phyloP scores from a whole-genome alignment of 2,329 filamentous ascomycete species.

The Alternaria dauci region DNA sequence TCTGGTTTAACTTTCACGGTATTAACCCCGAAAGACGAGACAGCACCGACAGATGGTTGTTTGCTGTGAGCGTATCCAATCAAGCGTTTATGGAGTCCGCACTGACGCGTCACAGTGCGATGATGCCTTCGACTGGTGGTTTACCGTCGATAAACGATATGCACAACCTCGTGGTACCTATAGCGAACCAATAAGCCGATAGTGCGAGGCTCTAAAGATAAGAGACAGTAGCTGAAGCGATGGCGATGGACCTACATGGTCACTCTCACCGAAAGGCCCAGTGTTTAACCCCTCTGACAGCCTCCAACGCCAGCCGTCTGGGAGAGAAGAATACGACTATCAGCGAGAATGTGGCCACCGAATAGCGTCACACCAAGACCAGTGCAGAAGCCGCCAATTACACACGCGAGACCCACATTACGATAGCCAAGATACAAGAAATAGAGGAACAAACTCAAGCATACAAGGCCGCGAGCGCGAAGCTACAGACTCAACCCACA shows the following conservation, averaged over 20 bases:
- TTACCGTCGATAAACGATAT: background rate
- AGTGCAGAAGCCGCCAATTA: background rate
- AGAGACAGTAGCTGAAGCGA: background rate
- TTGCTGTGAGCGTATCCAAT: background rate
- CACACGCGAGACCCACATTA: background rate
- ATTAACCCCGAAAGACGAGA: background rate
- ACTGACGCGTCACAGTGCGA: background rate
- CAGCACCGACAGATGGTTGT: no score
- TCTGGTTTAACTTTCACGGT: background rate
- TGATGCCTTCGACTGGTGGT: background rate
- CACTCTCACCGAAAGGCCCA: background rate
- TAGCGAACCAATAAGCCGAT: background rate
- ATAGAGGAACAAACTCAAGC: constrained; percentile 1
- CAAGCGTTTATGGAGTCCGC: no score
- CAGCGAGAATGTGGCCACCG: background rate
- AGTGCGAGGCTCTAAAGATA: background rate
- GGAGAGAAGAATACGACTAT: background rate
- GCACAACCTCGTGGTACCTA: background rate
- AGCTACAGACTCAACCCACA: background rate
- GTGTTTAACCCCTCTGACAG: background rate
- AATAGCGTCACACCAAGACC: background rate
- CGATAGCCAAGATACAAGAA: background rate
- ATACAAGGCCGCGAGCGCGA: background rate
- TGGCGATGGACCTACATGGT: background rate
- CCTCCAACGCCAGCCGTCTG: background rate